These are phyloP conservation scores for Mycosphaerelloides madeirae DNA, from an alignment of 2,329 filamentous ascomycete genomes.

Conservation along the genomic window DNA sequence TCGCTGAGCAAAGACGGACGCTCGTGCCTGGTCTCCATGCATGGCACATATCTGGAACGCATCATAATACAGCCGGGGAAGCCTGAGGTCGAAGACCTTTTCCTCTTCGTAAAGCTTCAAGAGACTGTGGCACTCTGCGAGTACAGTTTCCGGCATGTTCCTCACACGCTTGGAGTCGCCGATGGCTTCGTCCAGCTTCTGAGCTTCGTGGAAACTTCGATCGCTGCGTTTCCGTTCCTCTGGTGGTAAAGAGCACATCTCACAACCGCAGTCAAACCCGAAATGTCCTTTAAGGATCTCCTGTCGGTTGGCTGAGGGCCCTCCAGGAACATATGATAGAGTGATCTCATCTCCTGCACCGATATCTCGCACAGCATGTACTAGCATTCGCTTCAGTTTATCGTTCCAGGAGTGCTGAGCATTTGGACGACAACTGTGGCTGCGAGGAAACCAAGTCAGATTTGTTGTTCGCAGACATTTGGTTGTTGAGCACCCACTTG, in stretches of 20 bases:
- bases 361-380: conserved; percentile 36
- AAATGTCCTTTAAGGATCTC: conserved; percentile 25
- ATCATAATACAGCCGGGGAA: conserved; percentile 24
- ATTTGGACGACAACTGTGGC: conserved; percentile 36
- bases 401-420: conserved; percentile 35
- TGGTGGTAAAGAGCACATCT: conserved; percentile 34
- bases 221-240: conserved; percentile 33
- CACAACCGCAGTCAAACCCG: conserved; percentile 34
- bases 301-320: conserved; percentile 16
- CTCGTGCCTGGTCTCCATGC: conserved; percentile 20
- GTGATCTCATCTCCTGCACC: conserved; percentile 35
- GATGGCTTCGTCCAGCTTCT: conserved; percentile 22
- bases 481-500: conserved; percentile 19
- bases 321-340: conserved; percentile 32
- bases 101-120: conserved; percentile 15
- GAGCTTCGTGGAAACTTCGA: conserved; percentile 10
- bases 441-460: too few species aligned
- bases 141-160: conserved; percentile 14
- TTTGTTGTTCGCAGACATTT: too few species aligned
- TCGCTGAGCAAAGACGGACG: conserved; percentile 16
- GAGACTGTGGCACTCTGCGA: conserved; percentile 17
- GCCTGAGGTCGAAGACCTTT: conserved; percentile 16
- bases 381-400: conserved; percentile 15
- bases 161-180: conserved; percentile 20
- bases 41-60: conserved; percentile 25